Evolutionary conservation across 257 asterid genomes (phyloP), one percentile per base, ranked within the genome.

Genomic region (Apocynum venetum): DNA sequence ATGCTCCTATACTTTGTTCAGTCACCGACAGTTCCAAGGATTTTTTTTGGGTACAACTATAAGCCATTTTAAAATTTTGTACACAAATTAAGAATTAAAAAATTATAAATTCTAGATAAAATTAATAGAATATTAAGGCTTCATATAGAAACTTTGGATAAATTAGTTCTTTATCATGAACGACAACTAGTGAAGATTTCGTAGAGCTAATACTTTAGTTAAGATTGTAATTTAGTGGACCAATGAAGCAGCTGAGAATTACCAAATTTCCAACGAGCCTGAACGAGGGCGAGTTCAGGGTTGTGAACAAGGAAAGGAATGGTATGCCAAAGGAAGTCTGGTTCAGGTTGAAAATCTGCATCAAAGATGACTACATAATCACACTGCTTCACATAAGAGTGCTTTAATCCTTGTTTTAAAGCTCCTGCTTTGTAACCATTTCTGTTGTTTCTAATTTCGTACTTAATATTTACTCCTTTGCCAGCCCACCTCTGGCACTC

Each of bases 391-490:
- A 89, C 97, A 61, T 95, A 95, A 5, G 88, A 20, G 72, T 87
- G 97, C 20, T 79, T 91, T 47, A 95, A 84, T 4, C 99, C 99
- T 78, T 90, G 85, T 72, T 95, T 95, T 2, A 95, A 82, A 2
- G 98, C 98, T 36, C 98, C 98, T 2, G 98, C 96, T 89, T 95
- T 95, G 89, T 95, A 95, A 4, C 99, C 99, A 76, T 84, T 90
- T 64, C 99, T 84, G 81, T 90, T 95, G 87, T 90, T 93, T 9
- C 99, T 88, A 67, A 93, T 91, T 79, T 95, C 97, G 76, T 95
- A 95, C 83, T 91, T 95, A 6, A 95, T 93, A 72, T 93, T 95
- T 52, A 95, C 90, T 19, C 99, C 99, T 83, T 95, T 95, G 76
- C 89, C 87, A 46, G 91, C 97, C 99, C 99, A 95, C 77, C 94